phyloP scores from a whole-genome alignment of 495 filamentous ascomycete genomes.

The Xylaria telfairii region DNA sequence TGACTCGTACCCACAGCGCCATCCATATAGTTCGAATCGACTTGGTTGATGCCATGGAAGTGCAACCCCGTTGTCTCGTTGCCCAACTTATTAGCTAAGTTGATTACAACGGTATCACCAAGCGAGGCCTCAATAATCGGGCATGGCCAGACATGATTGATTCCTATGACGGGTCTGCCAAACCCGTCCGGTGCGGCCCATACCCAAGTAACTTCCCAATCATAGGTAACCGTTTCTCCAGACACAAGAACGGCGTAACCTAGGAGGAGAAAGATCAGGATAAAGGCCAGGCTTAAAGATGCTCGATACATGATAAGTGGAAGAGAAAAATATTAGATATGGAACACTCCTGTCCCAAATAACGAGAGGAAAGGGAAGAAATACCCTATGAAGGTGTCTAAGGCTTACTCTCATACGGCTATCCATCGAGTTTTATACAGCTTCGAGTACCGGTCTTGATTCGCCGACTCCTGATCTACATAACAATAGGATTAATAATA shows the following conservation, averaged over 20 bases:
- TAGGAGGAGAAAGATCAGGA: slow-evolving; percentile 26
- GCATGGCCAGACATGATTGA: slow-evolving; percentile 78
- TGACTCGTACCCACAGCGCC: slow-evolving; percentile 72
- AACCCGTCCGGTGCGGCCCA: slow-evolving; percentile 72
- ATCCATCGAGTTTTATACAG: background rate
- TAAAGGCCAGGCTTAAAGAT: background rate
- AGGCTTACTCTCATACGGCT: background rate
- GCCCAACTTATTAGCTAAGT: slow-evolving; percentile 74
- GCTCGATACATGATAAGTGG: background rate
- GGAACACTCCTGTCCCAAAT: background rate
- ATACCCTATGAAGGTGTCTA: too few relatives aligned
- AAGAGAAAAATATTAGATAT: background rate
- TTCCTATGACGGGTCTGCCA: slow-evolving; percentile 71
- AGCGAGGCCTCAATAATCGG: slow-evolving; percentile 71
- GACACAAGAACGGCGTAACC: slow-evolving; percentile 30
- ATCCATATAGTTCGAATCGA: slow-evolving; percentile 75
- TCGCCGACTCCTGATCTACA: background rate
- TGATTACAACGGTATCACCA: slow-evolving; percentile 73
- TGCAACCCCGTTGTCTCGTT: slow-evolving; percentile 77
- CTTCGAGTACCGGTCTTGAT: background rate
- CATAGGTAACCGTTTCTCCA: slow-evolving; percentile 45
- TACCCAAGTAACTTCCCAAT: slow-evolving; percentile 76
- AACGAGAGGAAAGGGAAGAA: background rate
- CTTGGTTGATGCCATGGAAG: slow-evolving; percentile 81
- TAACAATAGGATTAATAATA: background rate